Evolutionary conservation across 345 rosid species (phyloP).

Genomic region (thale cress (Arabidopsis thaliana)): TAIR10.1 NC_003071.7:18224001-18224500

Average conservation of each 20-base stretch:
- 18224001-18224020: neutral
- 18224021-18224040: slow-evolving; percentile 22
- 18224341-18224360: slow-evolving; percentile 25
- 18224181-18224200: neutral
- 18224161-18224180: neutral
- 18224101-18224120: slow-evolving; percentile 31
- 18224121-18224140: neutral
- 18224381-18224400: slow-evolving; percentile 4
- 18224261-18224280: slow-evolving; percentile 3
- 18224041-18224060: neutral
- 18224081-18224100: slow-evolving; percentile 35
- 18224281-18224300: slow-evolving; percentile 17
- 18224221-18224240: slow-evolving; percentile 10
- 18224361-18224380: slow-evolving; percentile 10
- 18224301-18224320: slow-evolving; percentile 44
- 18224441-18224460: slow-evolving; percentile 48
- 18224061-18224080: slow-evolving; percentile 27
- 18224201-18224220: slow-evolving; percentile 17
- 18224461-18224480: neutral
- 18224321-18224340: slow-evolving; percentile 41
- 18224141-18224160: slow-evolving; percentile 30
- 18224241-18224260: slow-evolving; percentile 5
- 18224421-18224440: slow-evolving; percentile 49
- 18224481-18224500: neutral
- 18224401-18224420: slow-evolving; percentile 26